phyloP scores from a whole-genome alignment of 768 basidiomycete genomes.

The Suillus spraguei region DNA sequence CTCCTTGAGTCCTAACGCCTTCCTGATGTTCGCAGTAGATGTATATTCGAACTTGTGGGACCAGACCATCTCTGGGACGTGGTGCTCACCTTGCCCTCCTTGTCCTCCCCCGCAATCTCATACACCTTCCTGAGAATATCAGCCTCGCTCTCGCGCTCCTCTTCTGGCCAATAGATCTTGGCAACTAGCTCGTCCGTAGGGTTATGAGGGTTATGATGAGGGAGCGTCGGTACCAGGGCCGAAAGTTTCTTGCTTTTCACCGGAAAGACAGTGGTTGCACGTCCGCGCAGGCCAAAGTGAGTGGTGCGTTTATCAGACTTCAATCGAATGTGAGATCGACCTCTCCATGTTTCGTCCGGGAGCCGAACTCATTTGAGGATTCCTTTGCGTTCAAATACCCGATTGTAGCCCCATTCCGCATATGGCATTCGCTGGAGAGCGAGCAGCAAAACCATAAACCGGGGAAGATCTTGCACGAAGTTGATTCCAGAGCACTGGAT shows the following conservation, averaged over 20 bases:
- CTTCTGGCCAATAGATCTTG: slow-evolving; percentile 3
- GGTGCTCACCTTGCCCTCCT: neutral
- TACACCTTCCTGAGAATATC: neutral
- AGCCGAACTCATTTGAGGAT: neutral
- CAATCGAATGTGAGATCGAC: slow-evolving; percentile 5
- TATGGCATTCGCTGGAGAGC: slow-evolving; percentile 15
- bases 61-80: slow-evolving; percentile 7
- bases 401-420: slow-evolving; percentile 17
- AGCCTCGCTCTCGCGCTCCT: neutral
- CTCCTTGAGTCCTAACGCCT: neutral
- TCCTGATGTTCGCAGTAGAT: neutral
- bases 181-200: neutral
- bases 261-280: slow-evolving; percentile 16
- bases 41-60: slow-evolving; percentile 3
- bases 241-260: neutral
- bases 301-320: neutral
- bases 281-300: slow-evolving; percentile 13
- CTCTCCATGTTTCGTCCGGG: neutral
- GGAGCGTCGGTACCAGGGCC: neutral
- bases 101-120: neutral
- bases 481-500: slow-evolving; percentile 19
- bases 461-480: slow-evolving; percentile 19
- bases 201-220: neutral
- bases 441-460: slow-evolving; percentile 16
- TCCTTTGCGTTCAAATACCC: neutral